These are phyloP conservation scores for Xylariaceae sp. DNA, from an alignment of 2,329 filamentous ascomycete species.

Conservation along the genomic window DNA sequence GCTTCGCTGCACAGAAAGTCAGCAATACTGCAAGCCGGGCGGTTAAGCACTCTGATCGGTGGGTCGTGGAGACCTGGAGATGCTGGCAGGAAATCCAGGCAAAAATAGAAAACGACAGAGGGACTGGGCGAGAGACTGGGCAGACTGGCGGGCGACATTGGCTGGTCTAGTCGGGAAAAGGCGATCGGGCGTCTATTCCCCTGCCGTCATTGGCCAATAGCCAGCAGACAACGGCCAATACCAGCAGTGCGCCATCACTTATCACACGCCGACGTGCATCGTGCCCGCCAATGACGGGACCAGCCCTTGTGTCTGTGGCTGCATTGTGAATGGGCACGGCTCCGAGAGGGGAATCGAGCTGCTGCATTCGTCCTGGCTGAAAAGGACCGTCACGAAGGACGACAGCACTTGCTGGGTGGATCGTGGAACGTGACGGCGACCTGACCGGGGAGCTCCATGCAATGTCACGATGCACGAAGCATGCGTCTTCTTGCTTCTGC, in stretches of 20 bases:
- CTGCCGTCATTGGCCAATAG: slow-evolving; percentile 28
- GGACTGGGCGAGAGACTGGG: too few species aligned
- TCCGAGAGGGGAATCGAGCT: slow-evolving; percentile 6
- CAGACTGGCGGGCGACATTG: not conserved
- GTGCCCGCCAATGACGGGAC: slow-evolving; percentile 18
- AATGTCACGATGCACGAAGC: slow-evolving; percentile 3
- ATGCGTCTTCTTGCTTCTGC: slow-evolving; percentile 12
- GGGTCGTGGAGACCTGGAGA: slow-evolving; percentile 4
- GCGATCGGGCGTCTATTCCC: slow-evolving; percentile 38
- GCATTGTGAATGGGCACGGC: slow-evolving; percentile 13
- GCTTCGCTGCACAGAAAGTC: slow-evolving; percentile 23
- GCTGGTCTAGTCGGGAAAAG: slow-evolving; percentile 28
- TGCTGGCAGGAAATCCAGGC: slow-evolving; percentile 3
- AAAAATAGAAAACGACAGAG: slow-evolving; percentile 19
- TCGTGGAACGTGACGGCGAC: slow-evolving; percentile 6
- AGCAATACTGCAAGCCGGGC: slow-evolving; percentile 35
- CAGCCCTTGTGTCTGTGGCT: slow-evolving; percentile 17
- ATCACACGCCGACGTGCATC: slow-evolving; percentile 26
- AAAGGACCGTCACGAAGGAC: slow-evolving; percentile 8
- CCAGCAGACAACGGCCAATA: slow-evolving; percentile 26
- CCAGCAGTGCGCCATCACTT: slow-evolving; percentile 25
- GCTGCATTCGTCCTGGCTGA: slow-evolving; percentile 1
- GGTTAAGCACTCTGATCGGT: slow-evolving; percentile 33
- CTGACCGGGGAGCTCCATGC: not conserved
- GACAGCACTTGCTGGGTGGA: slow-evolving; percentile 2